A percentile compares a stretch with the other conserved stretches of the same genome.
Evolutionary conservation across 179 eudicot species (phyloP).

Genomic region (Spergularia azorica): DNA sequence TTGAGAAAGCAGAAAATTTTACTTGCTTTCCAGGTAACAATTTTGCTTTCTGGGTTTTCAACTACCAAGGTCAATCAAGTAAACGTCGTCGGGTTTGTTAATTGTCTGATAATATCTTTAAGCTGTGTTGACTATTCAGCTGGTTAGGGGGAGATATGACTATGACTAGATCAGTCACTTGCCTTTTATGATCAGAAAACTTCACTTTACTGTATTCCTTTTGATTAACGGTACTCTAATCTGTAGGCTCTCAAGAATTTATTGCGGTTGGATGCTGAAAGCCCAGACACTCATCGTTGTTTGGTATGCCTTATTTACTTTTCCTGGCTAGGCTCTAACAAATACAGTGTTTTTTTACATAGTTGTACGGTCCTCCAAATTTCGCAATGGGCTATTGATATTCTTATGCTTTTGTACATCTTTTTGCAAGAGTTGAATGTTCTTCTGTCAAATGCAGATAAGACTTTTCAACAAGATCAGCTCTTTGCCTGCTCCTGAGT

Average conservation of each 20-base stretch:
- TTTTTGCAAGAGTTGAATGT: background rate
- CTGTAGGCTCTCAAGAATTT: conserved; percentile 87
- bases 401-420: conserved; percentile 1
- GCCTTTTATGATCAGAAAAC: background rate
- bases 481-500: conserved; percentile 76
- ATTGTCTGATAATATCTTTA: background rate
- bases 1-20: conserved; percentile 85
- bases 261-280: conserved; percentile 76
- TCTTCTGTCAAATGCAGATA: conserved; percentile 49
- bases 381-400: background rate
- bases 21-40: conserved; percentile 84
- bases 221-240: conserved; percentile 10
- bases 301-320: conserved; percentile 53
- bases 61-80: background rate
- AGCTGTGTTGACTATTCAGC: background rate
- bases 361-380: background rate
- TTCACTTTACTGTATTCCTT: background rate
- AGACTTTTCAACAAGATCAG: conserved; percentile 72
- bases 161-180: background rate
- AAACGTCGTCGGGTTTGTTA: background rate
- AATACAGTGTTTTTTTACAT: conserved; percentile 1
- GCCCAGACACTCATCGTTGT: conserved; percentile 84
- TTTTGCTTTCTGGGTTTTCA: conserved; percentile 1
- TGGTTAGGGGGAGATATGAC: background rate
- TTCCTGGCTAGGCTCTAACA: background rate